Evolutionary conservation across 2,329 filamentous ascomycete genomes (phyloP), one percentile per base, ranked within the genome.

Genomic region (Epichloe baconii): DNA sequence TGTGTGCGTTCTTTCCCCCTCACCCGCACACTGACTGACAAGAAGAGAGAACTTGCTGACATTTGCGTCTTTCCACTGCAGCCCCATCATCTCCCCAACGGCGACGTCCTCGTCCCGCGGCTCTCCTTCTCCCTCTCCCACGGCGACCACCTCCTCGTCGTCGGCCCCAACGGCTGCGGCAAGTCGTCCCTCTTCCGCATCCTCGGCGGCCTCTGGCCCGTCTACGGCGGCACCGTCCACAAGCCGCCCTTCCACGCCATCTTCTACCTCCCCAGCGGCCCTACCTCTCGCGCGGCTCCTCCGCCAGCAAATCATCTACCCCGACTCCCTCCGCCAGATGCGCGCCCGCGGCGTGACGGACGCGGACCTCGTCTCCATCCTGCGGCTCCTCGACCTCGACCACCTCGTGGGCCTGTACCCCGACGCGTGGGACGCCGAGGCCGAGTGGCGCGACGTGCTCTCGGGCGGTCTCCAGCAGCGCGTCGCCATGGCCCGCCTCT

Each of bases 101-200:
- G 93, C 47, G 93, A 97, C 61, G 86, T 98, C 12, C 78, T 98
- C 3, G 83, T 97, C 50, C 83, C 80, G 54, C 83, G 85, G 19
- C 76, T 98, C 4, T 93, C 87, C 37, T 98, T 98, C 70, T 81
- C 82, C 31, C 87, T 98, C 55, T 79, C 82, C 51, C 84, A 85
- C 1, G 88, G 89, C 51, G 88, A 95, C 53, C 93, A 98, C 60
- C 78, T 98, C 6, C 80, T 98, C 38, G 93, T 98, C 42, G 87
- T 97, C 42, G 93, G 93, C 1, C 93, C 93, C 21, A 98, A 98
- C 65, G 93, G 93, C 38, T 98, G 93, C 66, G 93, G 93, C 42
- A 98, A 98, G 68, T 95, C 88, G 0, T 94, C 86, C 15, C 77
- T 98, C 3, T 98, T 98, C 78, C 83, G 93, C 38, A 98, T 98